Conservation (phyloP, 2,329 filamentous ascomycete genomes). For the Xylaria multiplex region DNA sequence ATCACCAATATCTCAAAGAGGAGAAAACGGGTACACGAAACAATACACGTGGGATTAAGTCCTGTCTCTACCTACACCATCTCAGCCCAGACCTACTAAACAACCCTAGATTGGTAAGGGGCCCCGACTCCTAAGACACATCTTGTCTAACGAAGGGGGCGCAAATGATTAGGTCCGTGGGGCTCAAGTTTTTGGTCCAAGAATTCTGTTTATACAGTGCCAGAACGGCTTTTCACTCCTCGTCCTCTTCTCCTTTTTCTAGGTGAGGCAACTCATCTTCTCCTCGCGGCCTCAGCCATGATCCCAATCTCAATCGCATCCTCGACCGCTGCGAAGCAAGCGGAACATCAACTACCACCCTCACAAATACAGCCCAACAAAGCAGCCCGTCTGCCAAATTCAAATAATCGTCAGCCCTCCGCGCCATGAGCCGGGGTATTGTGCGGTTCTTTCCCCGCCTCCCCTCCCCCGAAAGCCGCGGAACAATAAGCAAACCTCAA, state of each 20-base stretch:
- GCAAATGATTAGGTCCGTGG: background rate
- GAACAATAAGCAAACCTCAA: conserved; percentile 23
- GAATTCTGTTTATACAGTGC: conserved; percentile 27
- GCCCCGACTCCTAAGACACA: background rate
- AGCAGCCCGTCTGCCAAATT: conserved; percentile 6
- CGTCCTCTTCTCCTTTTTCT: conserved; percentile 1
- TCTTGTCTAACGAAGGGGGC: background rate
- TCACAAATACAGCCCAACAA: background rate
- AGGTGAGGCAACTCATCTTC: background rate
- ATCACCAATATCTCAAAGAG: background rate
- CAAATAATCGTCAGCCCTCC: conserved; percentile 9
- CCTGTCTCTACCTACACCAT: conserved; percentile 7
- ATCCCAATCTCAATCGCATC: background rate
- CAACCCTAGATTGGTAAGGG: background rate
- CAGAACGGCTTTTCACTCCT: background rate
- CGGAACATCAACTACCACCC: conserved; percentile 2
- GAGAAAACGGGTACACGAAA: background rate
- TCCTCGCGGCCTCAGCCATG: background rate
- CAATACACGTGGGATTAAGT: conserved; percentile 23
- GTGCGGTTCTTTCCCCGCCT: conserved; percentile 2
- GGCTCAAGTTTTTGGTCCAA: conserved; percentile 4
- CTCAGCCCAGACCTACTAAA: background rate
- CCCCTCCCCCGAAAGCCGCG: conserved; percentile 8
- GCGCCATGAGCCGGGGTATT: conserved; percentile 19
- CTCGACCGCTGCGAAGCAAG: background rate